Evolutionary conservation across 2,329 filamentous ascomycete species (phyloP).

Genomic region (Aspergillus bombycis): DNA sequence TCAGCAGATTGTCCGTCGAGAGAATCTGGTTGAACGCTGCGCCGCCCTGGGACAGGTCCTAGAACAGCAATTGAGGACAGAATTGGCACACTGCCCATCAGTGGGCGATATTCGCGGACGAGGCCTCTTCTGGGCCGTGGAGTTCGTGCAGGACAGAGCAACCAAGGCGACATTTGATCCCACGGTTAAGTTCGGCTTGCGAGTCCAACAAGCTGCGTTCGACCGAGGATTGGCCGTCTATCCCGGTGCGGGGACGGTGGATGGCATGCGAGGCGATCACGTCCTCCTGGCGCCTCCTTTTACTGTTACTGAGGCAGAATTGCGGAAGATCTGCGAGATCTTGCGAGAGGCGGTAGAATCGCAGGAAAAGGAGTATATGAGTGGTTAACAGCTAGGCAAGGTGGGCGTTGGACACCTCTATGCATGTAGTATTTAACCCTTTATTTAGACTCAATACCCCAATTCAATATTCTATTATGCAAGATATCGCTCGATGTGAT

Average conservation of each 20-base stretch:
- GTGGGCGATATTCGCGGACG: slow-evolving; percentile 7
- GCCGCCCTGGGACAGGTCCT: neutral
- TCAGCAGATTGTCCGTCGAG: slow-evolving; percentile 1
- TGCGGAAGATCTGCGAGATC: neutral
- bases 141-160: slow-evolving; percentile 4
- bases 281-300: slow-evolving; percentile 2
- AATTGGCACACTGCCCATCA: neutral
- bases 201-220: slow-evolving; percentile 3
- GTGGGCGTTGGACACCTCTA: neutral
- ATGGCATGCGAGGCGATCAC: slow-evolving; percentile 4
- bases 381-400: neutral
- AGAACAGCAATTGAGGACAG: neutral
- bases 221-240: neutral
- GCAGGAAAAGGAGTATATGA: neutral
- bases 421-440: neutral
- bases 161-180: slow-evolving; percentile 1
- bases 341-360: slow-evolving; percentile 2
- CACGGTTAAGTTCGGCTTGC: neutral
- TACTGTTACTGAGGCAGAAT: neutral
- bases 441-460: neutral
- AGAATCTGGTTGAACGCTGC: neutral
- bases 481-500: neutral
- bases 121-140: slow-evolving; percentile 11
- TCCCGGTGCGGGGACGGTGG: slow-evolving; percentile 2
- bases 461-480: no score